phyloP scores from a whole-genome alignment of 176 grass and related monocot genomes.

The Musa itinerans region DNA sequence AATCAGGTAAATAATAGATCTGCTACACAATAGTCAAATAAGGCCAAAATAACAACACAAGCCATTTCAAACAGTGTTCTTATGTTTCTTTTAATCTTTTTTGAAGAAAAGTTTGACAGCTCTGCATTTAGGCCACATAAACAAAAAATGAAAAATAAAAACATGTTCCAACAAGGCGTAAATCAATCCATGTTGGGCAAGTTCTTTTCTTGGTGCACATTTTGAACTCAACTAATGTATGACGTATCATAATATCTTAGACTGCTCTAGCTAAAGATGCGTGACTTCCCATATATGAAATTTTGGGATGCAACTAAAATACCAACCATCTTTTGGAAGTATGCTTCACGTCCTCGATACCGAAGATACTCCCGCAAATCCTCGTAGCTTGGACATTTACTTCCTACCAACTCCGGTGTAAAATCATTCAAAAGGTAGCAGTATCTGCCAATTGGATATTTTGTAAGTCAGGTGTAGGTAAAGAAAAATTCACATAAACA shows the following conservation, averaged over 20 bases:
- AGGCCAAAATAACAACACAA: no score
- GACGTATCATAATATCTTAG: not conserved
- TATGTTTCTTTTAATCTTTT: not conserved
- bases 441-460: slow-evolving; percentile 43
- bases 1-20: not conserved
- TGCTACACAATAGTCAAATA: no score
- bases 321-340: slow-evolving; percentile 80
- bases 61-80: no score
- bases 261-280: not conserved
- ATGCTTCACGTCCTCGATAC: slow-evolving; percentile 80
- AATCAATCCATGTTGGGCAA: no score
- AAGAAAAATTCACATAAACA: not conserved
- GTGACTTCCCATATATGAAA: not conserved
- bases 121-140: not conserved
- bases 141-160: not conserved
- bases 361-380: slow-evolving; percentile 69
- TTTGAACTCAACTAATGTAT: not conserved
- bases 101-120: not conserved
- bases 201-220: not conserved
- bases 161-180: no score
- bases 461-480: not conserved
- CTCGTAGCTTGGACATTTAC: slow-evolving; percentile 67
- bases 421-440: slow-evolving; percentile 85
- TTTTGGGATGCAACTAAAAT: not conserved
- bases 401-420: slow-evolving; percentile 57